Evolutionary conservation across 2,329 filamentous ascomycete species (phyloP).

Genomic region (Aureobasidium zeae): DNA sequence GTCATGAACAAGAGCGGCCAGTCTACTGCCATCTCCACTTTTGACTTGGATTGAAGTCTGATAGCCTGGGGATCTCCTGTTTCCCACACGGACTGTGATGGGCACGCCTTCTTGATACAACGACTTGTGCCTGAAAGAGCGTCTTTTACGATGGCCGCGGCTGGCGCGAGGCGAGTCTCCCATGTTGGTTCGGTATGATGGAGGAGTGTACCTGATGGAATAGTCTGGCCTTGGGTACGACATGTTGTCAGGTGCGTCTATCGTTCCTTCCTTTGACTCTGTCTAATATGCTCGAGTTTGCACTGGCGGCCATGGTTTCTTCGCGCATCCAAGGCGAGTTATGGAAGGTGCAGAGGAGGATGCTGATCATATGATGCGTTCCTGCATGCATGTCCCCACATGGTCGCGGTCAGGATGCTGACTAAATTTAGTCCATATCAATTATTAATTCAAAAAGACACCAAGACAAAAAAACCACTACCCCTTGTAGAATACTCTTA

Average conservation of each 20-base stretch:
- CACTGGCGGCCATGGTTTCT: not conserved
- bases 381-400: too few species aligned
- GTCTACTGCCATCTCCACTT: constrained; percentile 24
- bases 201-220: not conserved
- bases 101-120: constrained; percentile 21
- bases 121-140: constrained; percentile 20
- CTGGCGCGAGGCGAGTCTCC: constrained; percentile 5
- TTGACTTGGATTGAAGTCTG: constrained; percentile 25
- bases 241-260: not conserved
- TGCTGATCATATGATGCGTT: too few species aligned
- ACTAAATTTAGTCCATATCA: too few species aligned
- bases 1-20: constrained; percentile 27
- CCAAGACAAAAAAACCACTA: too few species aligned
- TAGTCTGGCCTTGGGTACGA: constrained; percentile 3
- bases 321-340: too few species aligned
- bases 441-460: too few species aligned
- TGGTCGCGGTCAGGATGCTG: too few species aligned
- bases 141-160: constrained; percentile 8
- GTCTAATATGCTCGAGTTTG: too few species aligned
- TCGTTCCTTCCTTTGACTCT: constrained; percentile 4
- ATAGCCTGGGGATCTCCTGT: constrained; percentile 21
- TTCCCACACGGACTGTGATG: constrained; percentile 27
- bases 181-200: constrained; percentile 1
- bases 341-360: too few species aligned
- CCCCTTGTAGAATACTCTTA: not conserved